Percentiles rank a stretch among this genome's conserved stretches.
phyloP scores from a whole-genome alignment of 1,284 basidiomycete genomes.

The Schizophyllum commune region DNA sequence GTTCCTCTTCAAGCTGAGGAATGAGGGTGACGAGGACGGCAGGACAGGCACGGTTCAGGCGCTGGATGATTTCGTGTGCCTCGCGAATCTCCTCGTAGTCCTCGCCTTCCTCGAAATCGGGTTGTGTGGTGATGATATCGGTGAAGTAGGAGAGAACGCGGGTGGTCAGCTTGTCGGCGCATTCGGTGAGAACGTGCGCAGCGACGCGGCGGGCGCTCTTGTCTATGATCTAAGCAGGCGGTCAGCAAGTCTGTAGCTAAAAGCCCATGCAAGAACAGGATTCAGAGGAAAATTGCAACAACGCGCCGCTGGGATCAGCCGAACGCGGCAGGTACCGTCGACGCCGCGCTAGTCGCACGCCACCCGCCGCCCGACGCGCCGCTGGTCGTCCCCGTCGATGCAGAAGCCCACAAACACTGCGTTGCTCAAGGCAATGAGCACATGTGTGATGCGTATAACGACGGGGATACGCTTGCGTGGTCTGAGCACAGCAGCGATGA shows the following conservation, averaged over 20 bases:
- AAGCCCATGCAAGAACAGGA: too few species aligned
- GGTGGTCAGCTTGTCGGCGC: slow-evolving; percentile 82
- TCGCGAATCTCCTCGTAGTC: slow-evolving; percentile 61
- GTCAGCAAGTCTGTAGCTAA: neutral
- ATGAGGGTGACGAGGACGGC: slow-evolving; percentile 83
- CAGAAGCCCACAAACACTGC: too few species aligned
- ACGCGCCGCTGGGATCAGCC: too few species aligned
- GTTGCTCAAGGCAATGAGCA: too few species aligned
- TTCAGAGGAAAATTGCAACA: too few species aligned
- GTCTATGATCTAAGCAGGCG: slow-evolving; percentile 51
- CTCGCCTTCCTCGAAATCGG: slow-evolving; percentile 40
- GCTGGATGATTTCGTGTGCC: slow-evolving; percentile 83
- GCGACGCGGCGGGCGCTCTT: slow-evolving; percentile 82
- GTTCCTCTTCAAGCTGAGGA: slow-evolving; percentile 88
- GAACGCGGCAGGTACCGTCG: too few species aligned
- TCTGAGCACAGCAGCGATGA: too few species aligned
- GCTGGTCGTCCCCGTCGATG: too few species aligned
- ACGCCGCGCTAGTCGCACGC: too few species aligned
- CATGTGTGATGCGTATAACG: too few species aligned
- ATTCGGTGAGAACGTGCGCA: slow-evolving; percentile 79
- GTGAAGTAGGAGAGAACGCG: slow-evolving; percentile 89
- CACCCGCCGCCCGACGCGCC: too few species aligned
- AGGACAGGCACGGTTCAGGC: slow-evolving; percentile 73
- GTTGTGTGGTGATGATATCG: slow-evolving; percentile 69
- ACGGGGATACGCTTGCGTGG: too few species aligned